phyloP scores from a whole-genome alignment of 2,329 filamentous ascomycete species.

The Aspergillus fijiensis region DNA sequence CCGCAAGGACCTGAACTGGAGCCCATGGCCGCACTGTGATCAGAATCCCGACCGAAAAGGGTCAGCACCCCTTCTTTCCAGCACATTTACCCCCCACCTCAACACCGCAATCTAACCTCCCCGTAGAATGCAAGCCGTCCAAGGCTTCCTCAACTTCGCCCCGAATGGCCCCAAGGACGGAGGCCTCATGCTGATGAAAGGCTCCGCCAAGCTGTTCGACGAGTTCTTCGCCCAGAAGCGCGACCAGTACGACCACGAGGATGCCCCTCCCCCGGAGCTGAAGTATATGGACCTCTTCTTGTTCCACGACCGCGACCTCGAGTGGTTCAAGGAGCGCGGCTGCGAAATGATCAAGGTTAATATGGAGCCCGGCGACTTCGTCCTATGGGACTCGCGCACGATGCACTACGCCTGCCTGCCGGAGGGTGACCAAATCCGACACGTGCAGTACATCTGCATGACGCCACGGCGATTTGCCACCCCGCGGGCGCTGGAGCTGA shows the following conservation, averaged over 20 bases:
- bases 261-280: slow-evolving; percentile 6
- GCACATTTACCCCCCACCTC: too few species aligned
- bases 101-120: too few species aligned
- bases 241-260: too few species aligned
- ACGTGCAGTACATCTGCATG: slow-evolving; percentile 16
- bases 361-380: slow-evolving; percentile 20
- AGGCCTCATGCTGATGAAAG: slow-evolving; percentile 16
- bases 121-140: slow-evolving; percentile 4
- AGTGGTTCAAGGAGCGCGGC: slow-evolving; percentile 18
- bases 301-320: slow-evolving; percentile 14
- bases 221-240: slow-evolving; percentile 15
- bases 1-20: slow-evolving; percentile 25
- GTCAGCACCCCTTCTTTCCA: background rate
- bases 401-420: slow-evolving; percentile 19
- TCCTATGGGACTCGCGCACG: slow-evolving; percentile 22
- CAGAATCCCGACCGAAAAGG: slow-evolving; percentile 13
- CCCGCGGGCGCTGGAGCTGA: slow-evolving; percentile 7
- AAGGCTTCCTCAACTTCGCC: slow-evolving; percentile 20
- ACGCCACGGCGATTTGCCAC: slow-evolving; percentile 13
- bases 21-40: slow-evolving; percentile 14
- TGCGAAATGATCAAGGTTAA: slow-evolving; percentile 20
- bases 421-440: slow-evolving; percentile 17
- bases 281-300: slow-evolving; percentile 18
- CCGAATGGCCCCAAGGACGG: slow-evolving; percentile 20
- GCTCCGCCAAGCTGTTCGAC: slow-evolving; percentile 16